phyloP scores from a whole-genome alignment of 208 protist genomes.

The Leishmania guyanensis region DNA sequence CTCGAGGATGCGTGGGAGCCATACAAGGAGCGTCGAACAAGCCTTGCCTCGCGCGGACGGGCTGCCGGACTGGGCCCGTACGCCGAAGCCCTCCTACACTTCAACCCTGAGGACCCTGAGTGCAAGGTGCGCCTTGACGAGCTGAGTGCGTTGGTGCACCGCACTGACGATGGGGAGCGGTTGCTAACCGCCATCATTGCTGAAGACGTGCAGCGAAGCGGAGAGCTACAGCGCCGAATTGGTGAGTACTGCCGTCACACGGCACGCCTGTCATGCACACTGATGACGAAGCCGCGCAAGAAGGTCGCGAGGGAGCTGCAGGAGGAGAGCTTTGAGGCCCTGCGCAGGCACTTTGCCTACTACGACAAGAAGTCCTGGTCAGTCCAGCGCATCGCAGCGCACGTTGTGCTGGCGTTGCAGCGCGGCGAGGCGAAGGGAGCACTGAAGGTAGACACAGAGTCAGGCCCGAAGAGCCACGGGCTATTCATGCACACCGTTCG shows the following conservation, averaged over 20 bases:
- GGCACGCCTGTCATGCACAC: slow-evolving; percentile 33
- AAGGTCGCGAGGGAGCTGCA: slow-evolving; percentile 67
- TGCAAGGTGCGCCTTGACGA: slow-evolving; percentile 35
- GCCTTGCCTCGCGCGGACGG: slow-evolving; percentile 69
- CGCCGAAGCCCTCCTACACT: slow-evolving; percentile 46
- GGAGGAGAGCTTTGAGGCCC: slow-evolving; percentile 46
- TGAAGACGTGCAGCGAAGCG: slow-evolving; percentile 71
- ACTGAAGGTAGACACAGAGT: slow-evolving; percentile 54
- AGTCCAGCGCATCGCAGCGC: slow-evolving; percentile 47
- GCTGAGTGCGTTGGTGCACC: slow-evolving; percentile 22
- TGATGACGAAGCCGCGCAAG: slow-evolving; percentile 61
- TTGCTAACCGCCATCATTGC: slow-evolving; percentile 65
- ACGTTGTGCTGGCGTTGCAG: slow-evolving; percentile 68
- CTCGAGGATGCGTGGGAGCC: slow-evolving; percentile 87
- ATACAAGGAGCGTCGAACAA: slow-evolving; percentile 78
- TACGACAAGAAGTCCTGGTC: slow-evolving; percentile 62
- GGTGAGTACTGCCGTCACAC: slow-evolving; percentile 43
- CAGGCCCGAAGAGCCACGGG: slow-evolving; percentile 26
- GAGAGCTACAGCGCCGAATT: slow-evolving; percentile 43
- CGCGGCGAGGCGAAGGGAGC: slow-evolving; percentile 77
- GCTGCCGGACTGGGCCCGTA: slow-evolving; percentile 73
- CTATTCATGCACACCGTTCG: slow-evolving; percentile 44
- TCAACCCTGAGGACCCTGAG: slow-evolving; percentile 8
- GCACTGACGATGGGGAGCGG: slow-evolving; percentile 50
- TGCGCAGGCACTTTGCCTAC: slow-evolving; percentile 61